Evolutionary conservation across 371 early-diverging fungal species (phyloP).

Genomic region (Capniomyces stellatus): DNA sequence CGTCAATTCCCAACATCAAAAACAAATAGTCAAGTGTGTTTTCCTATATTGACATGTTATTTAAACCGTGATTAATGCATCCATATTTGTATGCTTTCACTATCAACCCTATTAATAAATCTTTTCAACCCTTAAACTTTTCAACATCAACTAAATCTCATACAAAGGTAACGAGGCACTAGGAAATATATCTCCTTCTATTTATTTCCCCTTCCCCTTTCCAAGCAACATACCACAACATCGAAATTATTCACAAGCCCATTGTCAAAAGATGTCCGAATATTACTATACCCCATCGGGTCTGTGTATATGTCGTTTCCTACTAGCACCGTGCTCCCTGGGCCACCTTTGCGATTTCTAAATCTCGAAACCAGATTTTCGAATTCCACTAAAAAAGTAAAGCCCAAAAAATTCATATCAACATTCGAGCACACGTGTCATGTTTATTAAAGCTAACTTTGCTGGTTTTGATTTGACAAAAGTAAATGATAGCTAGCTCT

Average conservation of each 20-base stretch:
- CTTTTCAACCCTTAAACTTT: too few species aligned
- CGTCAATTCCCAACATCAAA: conserved; percentile 51
- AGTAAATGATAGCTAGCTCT: background rate
- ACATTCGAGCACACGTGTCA: too few species aligned
- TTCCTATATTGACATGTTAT: too few species aligned
- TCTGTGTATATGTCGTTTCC: conserved; percentile 60
- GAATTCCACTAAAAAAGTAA: conserved; percentile 34
- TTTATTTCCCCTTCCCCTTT: too few species aligned
- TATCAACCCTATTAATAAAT: too few species aligned
- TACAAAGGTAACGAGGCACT: too few species aligned
- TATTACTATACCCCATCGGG: conserved; percentile 41
- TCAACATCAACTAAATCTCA: too few species aligned
- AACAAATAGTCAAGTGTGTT: conserved; percentile 68
- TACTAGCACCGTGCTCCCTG: conserved; percentile 36
- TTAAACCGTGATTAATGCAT: too few species aligned
- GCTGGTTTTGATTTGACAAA: conserved; percentile 18
- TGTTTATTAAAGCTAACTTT: too few species aligned
- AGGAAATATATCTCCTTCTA: too few species aligned
- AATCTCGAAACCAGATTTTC: conserved; percentile 64
- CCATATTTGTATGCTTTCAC: too few species aligned
- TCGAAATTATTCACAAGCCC: conserved; percentile 23
- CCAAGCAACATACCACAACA: conserved; percentile 41
- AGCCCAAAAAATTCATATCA: too few species aligned
- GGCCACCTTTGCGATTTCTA: conserved; percentile 44
- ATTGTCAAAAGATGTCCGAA: conserved; percentile 55